Evolutionary conservation across 176 grass and related monocot species (phyloP).

Genomic region (Sorghum bicolor): Sorghum_bicolor_NCBIv3 NC_012878.2:48055501-48056000

Average conservation of each 20-base stretch:
- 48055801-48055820: conserved; percentile 31
- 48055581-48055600: conserved; percentile 72
- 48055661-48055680: conserved; percentile 78
- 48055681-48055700: conserved; percentile 76
- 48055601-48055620: conserved; percentile 80
- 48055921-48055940: conserved; percentile 84
- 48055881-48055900: conserved; percentile 80
- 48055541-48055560: conserved; percentile 54
- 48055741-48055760: conserved; percentile 89
- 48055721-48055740: conserved; percentile 93
- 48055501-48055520: conserved; percentile 74
- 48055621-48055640: conserved; percentile 94
- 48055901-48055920: conserved; percentile 82
- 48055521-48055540: conserved; percentile 82
- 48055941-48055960: conserved; percentile 91
- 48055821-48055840: conserved; percentile 45
- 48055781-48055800: conserved; percentile 70
- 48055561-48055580: conserved; percentile 52
- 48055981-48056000: conserved; percentile 71
- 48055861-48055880: conserved; percentile 82
- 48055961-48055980: conserved; percentile 81
- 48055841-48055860: conserved; percentile 55
- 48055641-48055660: conserved; percentile 76
- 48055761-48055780: conserved; percentile 83
- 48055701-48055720: conserved; percentile 97